Conservation (phyloP, 2,329 filamentous ascomycete species). For the Thyridium curvatum region DNA sequence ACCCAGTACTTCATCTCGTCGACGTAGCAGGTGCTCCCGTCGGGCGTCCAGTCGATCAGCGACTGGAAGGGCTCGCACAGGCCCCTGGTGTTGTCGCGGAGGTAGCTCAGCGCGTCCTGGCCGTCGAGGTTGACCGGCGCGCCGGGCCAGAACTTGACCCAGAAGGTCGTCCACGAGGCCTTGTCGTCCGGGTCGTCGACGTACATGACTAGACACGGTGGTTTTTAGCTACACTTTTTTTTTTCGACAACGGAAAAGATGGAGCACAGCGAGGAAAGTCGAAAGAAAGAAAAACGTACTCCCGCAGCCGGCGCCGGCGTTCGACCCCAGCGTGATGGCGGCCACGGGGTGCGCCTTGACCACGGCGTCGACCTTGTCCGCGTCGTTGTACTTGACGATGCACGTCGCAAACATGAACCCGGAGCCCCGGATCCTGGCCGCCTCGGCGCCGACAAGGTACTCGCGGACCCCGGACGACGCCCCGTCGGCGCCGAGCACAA, state of each 20-base stretch:
- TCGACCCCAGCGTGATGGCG: conserved; percentile 20
- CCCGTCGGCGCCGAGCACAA: conserved; percentile 26
- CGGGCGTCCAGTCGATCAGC: conserved; percentile 25
- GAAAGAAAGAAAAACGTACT: conserved; percentile 15
- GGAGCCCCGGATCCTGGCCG: conserved; percentile 12
- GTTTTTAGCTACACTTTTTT: too few relatives aligned
- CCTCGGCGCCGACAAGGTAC: conserved; percentile 18
- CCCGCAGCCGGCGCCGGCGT: conserved; percentile 18
- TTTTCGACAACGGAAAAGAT: too few relatives aligned
- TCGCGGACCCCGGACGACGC: conserved; percentile 19
- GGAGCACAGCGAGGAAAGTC: background rate
- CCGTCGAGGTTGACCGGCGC: conserved; percentile 19
- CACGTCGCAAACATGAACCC: conserved; percentile 22
- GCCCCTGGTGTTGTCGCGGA: conserved; percentile 16
- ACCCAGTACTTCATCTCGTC: conserved; percentile 31
- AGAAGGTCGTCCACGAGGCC: conserved; percentile 23
- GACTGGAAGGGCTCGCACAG: conserved; percentile 23
- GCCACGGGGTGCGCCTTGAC: conserved; percentile 21
- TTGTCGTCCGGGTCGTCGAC: conserved; percentile 15
- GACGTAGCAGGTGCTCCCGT: conserved; percentile 19
- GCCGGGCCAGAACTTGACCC: conserved; percentile 26
- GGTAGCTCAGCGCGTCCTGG: conserved; percentile 24
- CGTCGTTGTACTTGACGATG: conserved; percentile 16
- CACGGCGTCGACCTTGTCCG: conserved; percentile 16
- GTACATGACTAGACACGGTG: too few relatives aligned